Percentiles rank a stretch among this genome's conserved stretches.
These are phyloP conservation scores for Acorus calamus DNA, from an alignment of 106 monocot genomes.

Conservation along the genomic window DNA sequence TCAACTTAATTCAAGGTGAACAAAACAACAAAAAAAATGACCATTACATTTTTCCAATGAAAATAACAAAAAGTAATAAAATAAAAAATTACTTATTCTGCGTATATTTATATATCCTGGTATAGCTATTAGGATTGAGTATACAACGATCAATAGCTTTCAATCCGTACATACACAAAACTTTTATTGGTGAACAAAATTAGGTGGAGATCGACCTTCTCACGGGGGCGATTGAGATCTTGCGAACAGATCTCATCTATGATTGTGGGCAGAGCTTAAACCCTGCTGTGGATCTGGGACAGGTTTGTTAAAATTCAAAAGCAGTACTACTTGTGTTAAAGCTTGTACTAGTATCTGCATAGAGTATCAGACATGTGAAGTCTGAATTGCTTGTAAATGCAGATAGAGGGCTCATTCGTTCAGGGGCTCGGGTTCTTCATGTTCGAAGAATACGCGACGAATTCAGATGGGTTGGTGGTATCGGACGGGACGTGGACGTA, in stretches of 20 bases:
- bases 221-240: slow-evolving; percentile 53
- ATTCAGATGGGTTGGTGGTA: slow-evolving; percentile 60
- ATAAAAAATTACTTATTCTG: no score
- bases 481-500: slow-evolving; percentile 74
- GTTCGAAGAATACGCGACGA: slow-evolving; percentile 54
- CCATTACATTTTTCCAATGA: no score
- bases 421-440: slow-evolving; percentile 85
- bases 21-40: no score
- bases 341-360: no score
- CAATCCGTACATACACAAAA: no score
- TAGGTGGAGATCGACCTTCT: slow-evolving; percentile 87
- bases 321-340: no score
- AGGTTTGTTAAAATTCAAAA: slow-evolving; percentile 30
- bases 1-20: no score
- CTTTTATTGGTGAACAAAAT: not conserved
- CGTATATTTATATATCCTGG: no score
- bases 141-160: no score
- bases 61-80: no score
- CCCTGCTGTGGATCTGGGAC: slow-evolving; percentile 81
- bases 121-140: no score
- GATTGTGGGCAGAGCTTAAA: slow-evolving; percentile 86
- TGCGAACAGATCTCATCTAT: slow-evolving; percentile 56
- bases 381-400: not conserved
- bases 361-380: no score
- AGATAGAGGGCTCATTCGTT: slow-evolving; percentile 89